Evolutionary conservation across 2,329 filamentous ascomycete species (phyloP).

Genomic region (Fusarium nisikadoi): DNA sequence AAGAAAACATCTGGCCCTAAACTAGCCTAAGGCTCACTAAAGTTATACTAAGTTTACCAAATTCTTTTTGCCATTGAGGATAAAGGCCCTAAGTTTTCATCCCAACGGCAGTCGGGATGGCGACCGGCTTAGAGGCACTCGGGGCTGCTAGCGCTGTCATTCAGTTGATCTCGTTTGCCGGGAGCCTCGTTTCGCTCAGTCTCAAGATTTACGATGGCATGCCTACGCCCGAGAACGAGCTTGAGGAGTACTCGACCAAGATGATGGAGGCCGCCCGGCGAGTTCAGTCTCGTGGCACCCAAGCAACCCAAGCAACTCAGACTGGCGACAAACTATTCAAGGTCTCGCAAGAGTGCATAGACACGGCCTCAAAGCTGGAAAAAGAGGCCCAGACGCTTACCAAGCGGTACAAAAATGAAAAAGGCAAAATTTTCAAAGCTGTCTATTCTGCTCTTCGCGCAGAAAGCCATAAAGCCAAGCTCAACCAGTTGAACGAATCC

Average conservation of each 20-base stretch:
- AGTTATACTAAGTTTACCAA: accelerated
- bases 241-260: not conserved
- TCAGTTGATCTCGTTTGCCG: accelerated
- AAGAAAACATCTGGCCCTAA: not conserved
- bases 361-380: accelerated
- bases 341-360: not conserved
- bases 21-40: accelerated
- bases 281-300: not conserved
- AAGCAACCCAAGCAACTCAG: not conserved
- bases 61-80: too few species aligned
- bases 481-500: accelerated
- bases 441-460: accelerated
- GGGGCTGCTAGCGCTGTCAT: not conserved
- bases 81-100: not conserved
- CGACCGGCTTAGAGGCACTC: not conserved
- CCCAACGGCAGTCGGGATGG: not conserved
- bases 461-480: accelerated
- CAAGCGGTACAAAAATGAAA: not conserved
- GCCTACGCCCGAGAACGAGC: not conserved
- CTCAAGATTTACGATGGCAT: not conserved
- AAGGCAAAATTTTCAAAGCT: not conserved
- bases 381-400: not conserved
- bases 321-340: not conserved
- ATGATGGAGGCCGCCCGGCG: not conserved
- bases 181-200: accelerated